Conservation (phyloP, 306 rosid species). For the Ammopiptanthus mongolicus region DNA sequence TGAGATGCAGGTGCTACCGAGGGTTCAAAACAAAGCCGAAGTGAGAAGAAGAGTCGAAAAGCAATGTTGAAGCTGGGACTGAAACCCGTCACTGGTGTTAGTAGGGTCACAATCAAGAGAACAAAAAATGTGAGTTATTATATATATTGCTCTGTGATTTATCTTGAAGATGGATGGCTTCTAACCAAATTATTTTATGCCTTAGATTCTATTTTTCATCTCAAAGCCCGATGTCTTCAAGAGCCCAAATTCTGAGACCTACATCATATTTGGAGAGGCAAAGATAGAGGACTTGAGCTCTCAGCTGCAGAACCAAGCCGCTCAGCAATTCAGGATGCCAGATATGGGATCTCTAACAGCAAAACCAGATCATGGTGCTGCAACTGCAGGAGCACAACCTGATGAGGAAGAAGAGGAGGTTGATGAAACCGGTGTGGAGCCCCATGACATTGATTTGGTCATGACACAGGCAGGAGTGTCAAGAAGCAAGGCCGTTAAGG, state of each 20-base stretch:
- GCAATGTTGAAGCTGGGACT: slow-evolving; percentile 96
- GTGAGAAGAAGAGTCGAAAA: slow-evolving; percentile 96
- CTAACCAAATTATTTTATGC: slow-evolving; percentile 14
- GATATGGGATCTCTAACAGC: slow-evolving; percentile 61
- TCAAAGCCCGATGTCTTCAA: slow-evolving; percentile 91
- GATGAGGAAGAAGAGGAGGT: slow-evolving; percentile 75
- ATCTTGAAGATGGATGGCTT: neutral
- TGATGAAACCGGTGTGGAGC: slow-evolving; percentile 65
- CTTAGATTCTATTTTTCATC: slow-evolving; percentile 72
- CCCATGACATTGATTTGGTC: slow-evolving; percentile 80
- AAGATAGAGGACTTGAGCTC: slow-evolving; percentile 88
- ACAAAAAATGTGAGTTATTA: slow-evolving; percentile 59
- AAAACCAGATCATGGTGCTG: slow-evolving; percentile 43
- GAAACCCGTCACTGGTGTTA: slow-evolving; percentile 81
- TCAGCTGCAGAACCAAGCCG: slow-evolving; percentile 86
- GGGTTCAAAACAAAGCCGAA: slow-evolving; percentile 91
- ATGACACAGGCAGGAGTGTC: slow-evolving; percentile 94
- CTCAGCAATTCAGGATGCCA: slow-evolving; percentile 89
- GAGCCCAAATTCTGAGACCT: slow-evolving; percentile 85
- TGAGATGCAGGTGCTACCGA: slow-evolving; percentile 52
- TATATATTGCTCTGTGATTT: neutral
- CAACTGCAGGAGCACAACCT: slow-evolving; percentile 44
- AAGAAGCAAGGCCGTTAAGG: slow-evolving; percentile 85
- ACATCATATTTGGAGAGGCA: slow-evolving; percentile 79
- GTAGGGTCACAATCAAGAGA: slow-evolving; percentile 88